phyloP scores from a whole-genome alignment of 441 rosid species.

The Brassica hybrid region DNA sequence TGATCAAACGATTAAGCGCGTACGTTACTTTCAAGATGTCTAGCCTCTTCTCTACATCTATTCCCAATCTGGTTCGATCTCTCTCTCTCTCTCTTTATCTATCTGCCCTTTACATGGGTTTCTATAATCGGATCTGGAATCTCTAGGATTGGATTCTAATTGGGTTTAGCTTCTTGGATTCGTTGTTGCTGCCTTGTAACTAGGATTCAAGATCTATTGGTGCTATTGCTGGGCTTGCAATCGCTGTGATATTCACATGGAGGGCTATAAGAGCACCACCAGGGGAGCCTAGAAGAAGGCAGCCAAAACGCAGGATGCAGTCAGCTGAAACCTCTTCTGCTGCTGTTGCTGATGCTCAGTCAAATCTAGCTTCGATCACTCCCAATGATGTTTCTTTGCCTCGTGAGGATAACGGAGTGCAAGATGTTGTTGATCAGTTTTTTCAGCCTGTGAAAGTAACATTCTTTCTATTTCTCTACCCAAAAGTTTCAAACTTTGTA shows the following conservation, averaged over 20 bases:
- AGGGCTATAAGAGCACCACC: constrained; percentile 68
- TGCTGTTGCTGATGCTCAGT: neutral
- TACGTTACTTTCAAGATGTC: constrained; percentile 83
- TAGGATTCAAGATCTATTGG: constrained; percentile 93
- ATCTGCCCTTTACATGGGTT: no score
- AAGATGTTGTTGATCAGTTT: constrained; percentile 75
- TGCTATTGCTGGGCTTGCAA: constrained; percentile 94
- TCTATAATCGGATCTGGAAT: no score
- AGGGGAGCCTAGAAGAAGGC: constrained; percentile 76
- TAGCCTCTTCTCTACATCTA: constrained; percentile 65
- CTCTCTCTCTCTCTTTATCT: no score
- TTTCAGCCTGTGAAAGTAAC: constrained; percentile 78
- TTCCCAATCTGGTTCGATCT: constrained; percentile 67
- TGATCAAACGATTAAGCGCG: constrained; percentile 85
- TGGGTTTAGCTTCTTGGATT: neutral
- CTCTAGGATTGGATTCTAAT: neutral
- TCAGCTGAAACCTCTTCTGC: constrained; percentile 50
- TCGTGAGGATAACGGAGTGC: constrained; percentile 67
- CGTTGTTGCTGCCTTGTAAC: no score
- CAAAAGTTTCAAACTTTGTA: neutral
- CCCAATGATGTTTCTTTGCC: constrained; percentile 54
- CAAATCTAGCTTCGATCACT: neutral
- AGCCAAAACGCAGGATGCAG: constrained; percentile 70
- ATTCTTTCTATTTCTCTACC: constrained; percentile 11
- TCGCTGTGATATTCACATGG: constrained; percentile 88